Evolutionary conservation across 2,329 filamentous ascomycete genomes (phyloP).

Genomic region (Blastomyces parvus): DNA sequence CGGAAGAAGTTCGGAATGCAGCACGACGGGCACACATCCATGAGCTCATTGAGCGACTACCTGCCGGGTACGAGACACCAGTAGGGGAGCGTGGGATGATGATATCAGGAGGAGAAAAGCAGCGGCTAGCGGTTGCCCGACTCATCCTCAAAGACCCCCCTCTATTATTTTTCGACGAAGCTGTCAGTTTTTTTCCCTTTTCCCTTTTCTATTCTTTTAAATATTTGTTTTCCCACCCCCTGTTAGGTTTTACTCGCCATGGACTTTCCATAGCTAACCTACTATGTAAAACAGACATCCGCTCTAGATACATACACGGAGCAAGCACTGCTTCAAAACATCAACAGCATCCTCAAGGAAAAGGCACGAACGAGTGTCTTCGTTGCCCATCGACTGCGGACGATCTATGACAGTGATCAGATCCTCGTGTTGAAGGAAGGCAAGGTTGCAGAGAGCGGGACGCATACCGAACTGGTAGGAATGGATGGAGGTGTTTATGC

Average conservation of each 20-base stretch:
- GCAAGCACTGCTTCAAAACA: conserved; percentile 79
- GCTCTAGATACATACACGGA: conserved; percentile 91
- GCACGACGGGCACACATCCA: conserved; percentile 78
- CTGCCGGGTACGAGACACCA: conserved; percentile 80
- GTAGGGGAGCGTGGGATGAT: conserved; percentile 93
- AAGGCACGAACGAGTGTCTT: conserved; percentile 88
- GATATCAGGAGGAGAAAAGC: conserved; percentile 93
- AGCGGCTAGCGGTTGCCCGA: conserved; percentile 73
- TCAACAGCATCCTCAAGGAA: conserved; percentile 83
- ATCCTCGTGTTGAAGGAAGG: conserved; percentile 87
- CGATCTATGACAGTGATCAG: conserved; percentile 85
- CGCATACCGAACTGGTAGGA: conserved; percentile 74
- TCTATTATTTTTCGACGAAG: conserved; percentile 88
- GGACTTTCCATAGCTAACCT: neutral
- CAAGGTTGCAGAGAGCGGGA: conserved; percentile 77
- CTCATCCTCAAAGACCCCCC: conserved; percentile 83
- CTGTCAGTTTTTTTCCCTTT: conserved; percentile 39
- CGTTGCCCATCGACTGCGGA: conserved; percentile 82
- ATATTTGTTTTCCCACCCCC: neutral
- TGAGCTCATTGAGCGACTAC: conserved; percentile 67
- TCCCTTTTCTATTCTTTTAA: too few relatives aligned
- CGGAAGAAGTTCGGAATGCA: conserved; percentile 64
- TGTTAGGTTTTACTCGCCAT: too few relatives aligned
- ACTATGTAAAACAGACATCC: conserved; percentile 49
- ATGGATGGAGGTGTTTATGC: conserved; percentile 65